Conservation (phyloP, 1,284 basidiomycete genomes). For the Xerocomus nothofagi region DNA sequence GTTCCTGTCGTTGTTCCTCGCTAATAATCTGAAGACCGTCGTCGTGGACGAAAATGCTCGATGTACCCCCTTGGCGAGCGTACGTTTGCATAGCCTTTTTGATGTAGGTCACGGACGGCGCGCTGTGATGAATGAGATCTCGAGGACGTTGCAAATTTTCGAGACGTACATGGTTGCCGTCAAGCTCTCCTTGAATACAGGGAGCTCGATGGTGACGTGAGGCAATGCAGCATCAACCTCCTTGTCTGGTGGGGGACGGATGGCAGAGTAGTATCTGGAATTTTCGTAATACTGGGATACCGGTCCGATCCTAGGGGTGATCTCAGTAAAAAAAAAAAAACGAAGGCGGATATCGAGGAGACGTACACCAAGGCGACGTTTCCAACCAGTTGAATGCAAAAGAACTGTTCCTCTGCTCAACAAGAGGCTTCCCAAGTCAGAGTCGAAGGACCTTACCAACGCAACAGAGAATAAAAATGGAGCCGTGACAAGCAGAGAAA, state of each 20-base stretch:
- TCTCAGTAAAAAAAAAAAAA: background rate
- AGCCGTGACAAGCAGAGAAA: slow-evolving; percentile 61
- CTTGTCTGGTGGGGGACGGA: slow-evolving; percentile 54
- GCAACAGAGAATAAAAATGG: slow-evolving; percentile 77
- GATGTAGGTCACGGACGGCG: slow-evolving; percentile 75
- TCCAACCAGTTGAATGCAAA: slow-evolving; percentile 59
- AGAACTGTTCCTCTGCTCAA: slow-evolving; percentile 48
- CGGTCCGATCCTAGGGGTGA: slow-evolving; percentile 56
- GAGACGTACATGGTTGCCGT: slow-evolving; percentile 63
- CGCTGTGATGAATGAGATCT: slow-evolving; percentile 36
- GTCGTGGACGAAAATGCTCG: slow-evolving; percentile 73
- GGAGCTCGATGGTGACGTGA: slow-evolving; percentile 76
- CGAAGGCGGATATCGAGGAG: background rate
- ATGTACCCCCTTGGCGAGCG: slow-evolving; percentile 79
- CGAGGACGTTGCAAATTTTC: background rate
- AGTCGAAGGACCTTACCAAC: slow-evolving; percentile 48
- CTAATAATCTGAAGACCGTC: slow-evolving; percentile 71
- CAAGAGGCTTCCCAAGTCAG: background rate
- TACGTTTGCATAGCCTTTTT: slow-evolving; percentile 88
- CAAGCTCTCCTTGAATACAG: slow-evolving; percentile 78
- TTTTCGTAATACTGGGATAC: slow-evolving; percentile 77
- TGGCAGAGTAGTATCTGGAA: slow-evolving; percentile 68
- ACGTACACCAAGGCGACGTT: slow-evolving; percentile 49
- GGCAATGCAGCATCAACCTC: slow-evolving; percentile 63
- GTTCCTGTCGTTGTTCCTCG: slow-evolving; percentile 60